These are phyloP conservation scores for Stagonosporopsis chrysanthemi DNA, from an alignment of 2,329 filamentous ascomycete genomes.

Conservation along the genomic window DNA sequence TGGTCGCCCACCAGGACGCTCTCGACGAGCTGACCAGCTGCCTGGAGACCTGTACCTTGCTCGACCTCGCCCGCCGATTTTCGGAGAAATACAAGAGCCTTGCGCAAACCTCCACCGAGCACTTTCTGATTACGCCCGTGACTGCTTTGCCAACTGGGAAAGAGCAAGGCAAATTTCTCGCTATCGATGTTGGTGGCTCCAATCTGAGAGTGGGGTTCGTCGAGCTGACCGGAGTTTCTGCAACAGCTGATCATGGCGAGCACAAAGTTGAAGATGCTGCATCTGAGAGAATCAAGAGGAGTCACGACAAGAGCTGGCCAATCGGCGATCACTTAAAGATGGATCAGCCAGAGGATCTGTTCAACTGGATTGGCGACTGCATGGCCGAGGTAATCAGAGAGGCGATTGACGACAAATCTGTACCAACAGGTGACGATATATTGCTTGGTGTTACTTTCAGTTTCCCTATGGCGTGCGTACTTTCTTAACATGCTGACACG, in stretches of 20 bases:
- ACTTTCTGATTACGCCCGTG: slow-evolving; percentile 52
- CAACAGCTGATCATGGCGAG: slow-evolving; percentile 7
- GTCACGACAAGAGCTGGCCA: slow-evolving; percentile 75
- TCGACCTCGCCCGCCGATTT: slow-evolving; percentile 46
- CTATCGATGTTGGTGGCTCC: slow-evolving; percentile 66
- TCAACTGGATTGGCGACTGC: slow-evolving; percentile 81
- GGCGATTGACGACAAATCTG: slow-evolving; percentile 54
- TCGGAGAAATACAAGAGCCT: slow-evolving; percentile 46
- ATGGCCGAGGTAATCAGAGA: slow-evolving; percentile 76
- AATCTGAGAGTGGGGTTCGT: slow-evolving; percentile 74
- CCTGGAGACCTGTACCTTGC: slow-evolving; percentile 41
- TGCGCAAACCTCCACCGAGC: slow-evolving; percentile 46
- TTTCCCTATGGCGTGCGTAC: slow-evolving; percentile 66
- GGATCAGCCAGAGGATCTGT: slow-evolving; percentile 76
- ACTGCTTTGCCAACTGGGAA: slow-evolving; percentile 59
- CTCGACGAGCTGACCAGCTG: slow-evolving; percentile 45
- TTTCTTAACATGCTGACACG: too few relatives aligned
- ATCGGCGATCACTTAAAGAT: slow-evolving; percentile 77
- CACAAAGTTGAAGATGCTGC: slow-evolving; percentile 18
- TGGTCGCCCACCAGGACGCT: slow-evolving; percentile 27
- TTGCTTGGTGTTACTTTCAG: slow-evolving; percentile 74
- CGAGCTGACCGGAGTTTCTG: slow-evolving; percentile 59
- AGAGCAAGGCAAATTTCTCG: slow-evolving; percentile 67
- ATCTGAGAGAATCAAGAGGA: slow-evolving; percentile 59
- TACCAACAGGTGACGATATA: slow-evolving; percentile 45